Evolutionary conservation across 495 filamentous ascomycete species (phyloP).

Genomic region (Penicillium flavigenum): DNA sequence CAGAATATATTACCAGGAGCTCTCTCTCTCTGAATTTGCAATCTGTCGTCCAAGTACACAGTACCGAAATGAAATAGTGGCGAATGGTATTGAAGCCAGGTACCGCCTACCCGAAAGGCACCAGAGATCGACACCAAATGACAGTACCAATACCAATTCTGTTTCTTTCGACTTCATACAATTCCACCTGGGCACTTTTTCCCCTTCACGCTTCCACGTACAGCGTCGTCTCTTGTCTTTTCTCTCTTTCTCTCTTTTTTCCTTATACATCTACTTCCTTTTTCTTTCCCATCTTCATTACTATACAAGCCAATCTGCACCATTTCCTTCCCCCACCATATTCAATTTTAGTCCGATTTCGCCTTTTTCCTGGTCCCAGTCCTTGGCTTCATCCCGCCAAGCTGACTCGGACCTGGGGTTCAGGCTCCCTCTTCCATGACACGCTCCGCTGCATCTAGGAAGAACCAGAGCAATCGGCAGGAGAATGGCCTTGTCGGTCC

Average conservation of each 20-base stretch:
- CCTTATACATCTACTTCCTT: slow-evolving; percentile 7
- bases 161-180: slow-evolving; percentile 24
- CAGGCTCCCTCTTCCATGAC: slow-evolving; percentile 62
- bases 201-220: slow-evolving; percentile 22
- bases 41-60: background rate
- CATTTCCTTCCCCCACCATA: background rate
- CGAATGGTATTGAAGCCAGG: slow-evolving; percentile 13
- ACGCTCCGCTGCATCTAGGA: slow-evolving; percentile 65
- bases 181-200: slow-evolving; percentile 26
- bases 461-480: slow-evolving; percentile 69
- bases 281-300: slow-evolving; percentile 5
- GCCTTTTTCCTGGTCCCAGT: slow-evolving; percentile 47
- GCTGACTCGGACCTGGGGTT: slow-evolving; percentile 53
- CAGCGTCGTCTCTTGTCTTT: slow-evolving; percentile 14
- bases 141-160: slow-evolving; percentile 23
- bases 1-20: slow-evolving; percentile 6
- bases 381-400: slow-evolving; percentile 54
- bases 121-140: slow-evolving; percentile 27
- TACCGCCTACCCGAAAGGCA: slow-evolving; percentile 22
- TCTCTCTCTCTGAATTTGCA: background rate
- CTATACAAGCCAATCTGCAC: background rate
- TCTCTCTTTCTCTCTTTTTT: slow-evolving; percentile 17
- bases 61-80: slow-evolving; percentile 3
- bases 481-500: slow-evolving; percentile 86
- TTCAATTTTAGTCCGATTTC: slow-evolving; percentile 12